These are phyloP conservation scores for Colletotrichum gigasporum DNA, from an alignment of 2,329 filamentous ascomycete species.

Conservation along the genomic window DNA sequence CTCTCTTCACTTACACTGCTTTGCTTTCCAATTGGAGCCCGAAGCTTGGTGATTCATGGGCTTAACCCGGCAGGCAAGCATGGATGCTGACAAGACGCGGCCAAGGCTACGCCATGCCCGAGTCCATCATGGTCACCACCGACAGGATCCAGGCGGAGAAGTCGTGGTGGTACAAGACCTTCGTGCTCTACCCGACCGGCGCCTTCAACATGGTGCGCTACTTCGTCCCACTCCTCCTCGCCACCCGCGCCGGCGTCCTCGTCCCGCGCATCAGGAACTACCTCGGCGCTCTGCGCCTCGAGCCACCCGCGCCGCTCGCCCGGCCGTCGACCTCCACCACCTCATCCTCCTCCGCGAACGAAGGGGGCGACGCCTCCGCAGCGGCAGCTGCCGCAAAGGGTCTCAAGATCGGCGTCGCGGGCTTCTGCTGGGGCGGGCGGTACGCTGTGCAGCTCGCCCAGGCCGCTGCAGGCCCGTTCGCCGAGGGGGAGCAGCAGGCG, in stretches of 20 bases:
- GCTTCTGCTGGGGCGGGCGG: slow-evolving; percentile 73
- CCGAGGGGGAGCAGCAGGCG: slow-evolving; percentile 41
- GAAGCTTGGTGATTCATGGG: too few relatives aligned
- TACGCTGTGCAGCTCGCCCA: slow-evolving; percentile 56
- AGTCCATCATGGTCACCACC: slow-evolving; percentile 41
- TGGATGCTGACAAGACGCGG: neutral
- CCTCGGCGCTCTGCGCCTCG: slow-evolving; percentile 47
- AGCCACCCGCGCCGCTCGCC: slow-evolving; percentile 28
- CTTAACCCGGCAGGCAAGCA: too few relatives aligned
- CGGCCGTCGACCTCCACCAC: neutral
- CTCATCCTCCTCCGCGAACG: neutral
- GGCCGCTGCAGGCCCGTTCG: slow-evolving; percentile 31
- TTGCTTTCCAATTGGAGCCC: too few relatives aligned
- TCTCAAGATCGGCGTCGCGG: slow-evolving; percentile 59
- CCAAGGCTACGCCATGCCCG: slow-evolving; percentile 41
- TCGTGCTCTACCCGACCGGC: slow-evolving; percentile 41
- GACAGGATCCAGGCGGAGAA: slow-evolving; percentile 32
- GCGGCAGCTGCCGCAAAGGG: neutral
- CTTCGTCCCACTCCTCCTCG: slow-evolving; percentile 43
- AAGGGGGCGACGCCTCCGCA: neutral
- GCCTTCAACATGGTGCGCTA: slow-evolving; percentile 1
- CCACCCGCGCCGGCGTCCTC: slow-evolving; percentile 42
- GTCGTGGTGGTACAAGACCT: slow-evolving; percentile 19
- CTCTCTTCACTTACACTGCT: too few relatives aligned
- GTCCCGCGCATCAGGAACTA: slow-evolving; percentile 47